These are phyloP conservation scores for Raddia distichophylla DNA, from an alignment of 176 grass and related monocot species.

Conservation along the genomic window DNA sequence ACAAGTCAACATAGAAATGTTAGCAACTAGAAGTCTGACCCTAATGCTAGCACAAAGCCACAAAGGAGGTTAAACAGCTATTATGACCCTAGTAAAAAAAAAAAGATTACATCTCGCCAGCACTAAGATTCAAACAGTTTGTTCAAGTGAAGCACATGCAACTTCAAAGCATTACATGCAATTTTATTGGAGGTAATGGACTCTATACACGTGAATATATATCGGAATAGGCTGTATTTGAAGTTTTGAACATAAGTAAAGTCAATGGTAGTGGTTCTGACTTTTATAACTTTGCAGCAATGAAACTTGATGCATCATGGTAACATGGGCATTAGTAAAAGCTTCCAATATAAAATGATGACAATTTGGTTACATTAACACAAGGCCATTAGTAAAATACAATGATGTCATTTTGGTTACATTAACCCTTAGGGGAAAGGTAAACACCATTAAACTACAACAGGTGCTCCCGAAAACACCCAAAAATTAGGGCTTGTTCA, in stretches of 20 bases:
- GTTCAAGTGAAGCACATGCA: conserved; percentile 3
- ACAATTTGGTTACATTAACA: not conserved
- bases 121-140: conserved; percentile 7
- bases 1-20: not conserved
- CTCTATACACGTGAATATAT: not conserved
- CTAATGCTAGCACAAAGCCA: conserved; percentile 6
- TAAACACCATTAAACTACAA: conserved; percentile 26
- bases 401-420: not conserved
- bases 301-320: conserved; percentile 3
- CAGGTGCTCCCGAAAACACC: conserved; percentile 11
- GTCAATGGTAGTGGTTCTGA: not conserved
- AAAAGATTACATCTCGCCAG: not conserved
- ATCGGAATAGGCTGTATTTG: conserved; percentile 4
- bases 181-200: not conserved
- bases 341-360: conserved; percentile 9
- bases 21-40: not conserved
- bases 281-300: conserved; percentile 18
- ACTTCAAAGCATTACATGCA: not conserved
- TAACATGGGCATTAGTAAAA: not conserved
- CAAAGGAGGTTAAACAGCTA: conserved; percentile 16
- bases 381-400: not conserved
- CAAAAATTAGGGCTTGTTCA: not conserved
- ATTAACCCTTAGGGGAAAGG: not conserved
- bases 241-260: not conserved
- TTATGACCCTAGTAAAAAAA: not conserved